These are phyloP conservation scores for Cystobasidium ongulense DNA, from an alignment of 768 basidiomycete genomes.

Conservation along the genomic window DNA sequence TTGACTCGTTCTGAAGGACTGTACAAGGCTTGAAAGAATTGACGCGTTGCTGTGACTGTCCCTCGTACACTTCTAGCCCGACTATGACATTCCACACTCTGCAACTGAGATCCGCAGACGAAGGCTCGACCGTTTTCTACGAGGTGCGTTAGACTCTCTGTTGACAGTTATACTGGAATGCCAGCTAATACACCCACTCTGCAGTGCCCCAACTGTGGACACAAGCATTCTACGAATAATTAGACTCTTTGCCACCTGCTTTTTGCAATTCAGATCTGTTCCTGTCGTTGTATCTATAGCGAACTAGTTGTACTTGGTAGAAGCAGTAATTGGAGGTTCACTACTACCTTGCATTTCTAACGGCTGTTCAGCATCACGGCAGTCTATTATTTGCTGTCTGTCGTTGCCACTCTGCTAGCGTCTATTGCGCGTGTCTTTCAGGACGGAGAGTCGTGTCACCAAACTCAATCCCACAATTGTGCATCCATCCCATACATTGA, in stretches of 20 bases:
- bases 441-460: not conserved
- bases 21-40: not conserved
- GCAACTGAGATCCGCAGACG: slow-evolving; percentile 34
- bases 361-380: not conserved
- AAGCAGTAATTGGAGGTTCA: not conserved
- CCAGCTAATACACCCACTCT: not conserved
- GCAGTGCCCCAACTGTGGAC: slow-evolving; percentile 19
- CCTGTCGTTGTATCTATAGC: not conserved
- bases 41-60: no score
- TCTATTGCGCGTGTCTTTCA: not conserved
- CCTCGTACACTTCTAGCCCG: no score
- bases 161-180: not conserved
- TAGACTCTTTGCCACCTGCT: not conserved
- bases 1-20: not conserved
- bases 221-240: slow-evolving; percentile 26
- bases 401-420: not conserved
- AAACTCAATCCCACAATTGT: no score
- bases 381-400: not conserved
- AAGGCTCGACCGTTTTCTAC: slow-evolving; percentile 35
- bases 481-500: not conserved
- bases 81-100: slow-evolving; percentile 30
- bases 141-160: slow-evolving; percentile 15
- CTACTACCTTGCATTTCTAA: not conserved
- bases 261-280: not conserved
- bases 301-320: not conserved